A percentile compares a stretch with the other conserved stretches of the same genome.
Conservation (phyloP, 306 rosid genomes). For the Morella rubra region DNA sequence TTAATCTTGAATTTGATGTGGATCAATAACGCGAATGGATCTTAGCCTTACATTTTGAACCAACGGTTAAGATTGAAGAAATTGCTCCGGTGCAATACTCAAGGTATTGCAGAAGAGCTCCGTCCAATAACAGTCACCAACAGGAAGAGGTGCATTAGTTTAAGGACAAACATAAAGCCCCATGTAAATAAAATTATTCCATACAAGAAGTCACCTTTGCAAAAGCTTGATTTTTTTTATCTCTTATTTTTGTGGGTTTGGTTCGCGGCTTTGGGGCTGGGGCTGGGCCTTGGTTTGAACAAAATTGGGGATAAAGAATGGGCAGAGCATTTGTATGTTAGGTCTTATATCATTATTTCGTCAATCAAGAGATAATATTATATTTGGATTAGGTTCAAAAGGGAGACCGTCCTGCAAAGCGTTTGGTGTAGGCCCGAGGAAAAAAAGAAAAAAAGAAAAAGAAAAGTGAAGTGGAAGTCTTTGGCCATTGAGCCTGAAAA, state of each 20-base stretch:
- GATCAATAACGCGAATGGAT: too few relatives aligned
- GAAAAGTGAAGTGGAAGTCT: background rate
- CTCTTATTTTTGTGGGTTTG: slow-evolving; percentile 20
- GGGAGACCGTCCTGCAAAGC: slow-evolving; percentile 20
- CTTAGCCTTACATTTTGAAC: too few relatives aligned
- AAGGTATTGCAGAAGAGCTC: too few relatives aligned
- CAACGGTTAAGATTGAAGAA: too few relatives aligned
- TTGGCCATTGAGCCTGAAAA: slow-evolving; percentile 53
- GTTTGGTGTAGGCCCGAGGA: background rate
- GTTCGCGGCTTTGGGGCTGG: background rate
- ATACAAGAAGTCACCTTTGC: slow-evolving; percentile 43
- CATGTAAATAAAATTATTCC: slow-evolving; percentile 49
- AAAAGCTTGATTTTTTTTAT: slow-evolving; percentile 31
- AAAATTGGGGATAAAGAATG: slow-evolving; percentile 23
- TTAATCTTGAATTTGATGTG: too few relatives aligned
- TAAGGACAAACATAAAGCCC: slow-evolving; percentile 52
- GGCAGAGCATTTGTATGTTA: background rate
- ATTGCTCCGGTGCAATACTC: too few relatives aligned
- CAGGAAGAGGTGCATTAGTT: slow-evolving; percentile 26
- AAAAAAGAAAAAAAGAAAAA: too few relatives aligned
- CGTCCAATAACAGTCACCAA: background rate
- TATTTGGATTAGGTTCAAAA: slow-evolving; percentile 44
- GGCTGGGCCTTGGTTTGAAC: slow-evolving; percentile 37
- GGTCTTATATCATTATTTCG: slow-evolving; percentile 20
- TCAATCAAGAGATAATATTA: slow-evolving; percentile 29